A percentile compares a stretch with the other conserved stretches of the same genome.
Conservation (phyloP, 2,329 filamentous ascomycete species). For the Paraconiothyrium sp. region DNA sequence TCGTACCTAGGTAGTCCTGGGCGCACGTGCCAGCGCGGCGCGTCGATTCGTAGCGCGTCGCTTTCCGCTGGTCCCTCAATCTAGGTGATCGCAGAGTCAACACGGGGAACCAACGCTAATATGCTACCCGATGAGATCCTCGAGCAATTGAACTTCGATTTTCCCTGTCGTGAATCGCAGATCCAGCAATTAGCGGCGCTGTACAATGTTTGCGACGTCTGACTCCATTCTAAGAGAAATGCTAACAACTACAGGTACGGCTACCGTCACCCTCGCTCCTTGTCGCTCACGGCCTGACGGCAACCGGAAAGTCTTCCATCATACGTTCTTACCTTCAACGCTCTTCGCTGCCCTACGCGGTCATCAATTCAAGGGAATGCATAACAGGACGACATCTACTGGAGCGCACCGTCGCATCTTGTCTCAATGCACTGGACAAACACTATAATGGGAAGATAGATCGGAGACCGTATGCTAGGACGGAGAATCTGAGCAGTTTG, state of each 20-base stretch:
- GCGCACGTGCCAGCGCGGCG: slow-evolving; percentile 22
- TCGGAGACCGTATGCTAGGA: slow-evolving; percentile 66
- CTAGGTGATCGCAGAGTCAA: neutral
- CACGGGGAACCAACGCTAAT: slow-evolving; percentile 13
- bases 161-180: slow-evolving; percentile 58
- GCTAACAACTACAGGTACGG: slow-evolving; percentile 60
- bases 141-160: slow-evolving; percentile 47
- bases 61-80: neutral
- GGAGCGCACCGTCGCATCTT: slow-evolving; percentile 71
- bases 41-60: slow-evolving; percentile 18
- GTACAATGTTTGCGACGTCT: slow-evolving; percentile 50
- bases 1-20: too few relatives aligned
- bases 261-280: slow-evolving; percentile 78
- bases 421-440: slow-evolving; percentile 50
- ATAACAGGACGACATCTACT: slow-evolving; percentile 81
- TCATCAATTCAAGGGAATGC: slow-evolving; percentile 77
- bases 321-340: slow-evolving; percentile 68
- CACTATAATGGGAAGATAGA: slow-evolving; percentile 53
- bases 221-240: neutral
- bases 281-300: slow-evolving; percentile 83
- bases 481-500: slow-evolving; percentile 82
- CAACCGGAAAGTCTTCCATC: slow-evolving; percentile 85
- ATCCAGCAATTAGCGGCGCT: slow-evolving; percentile 57
- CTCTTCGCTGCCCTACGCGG: slow-evolving; percentile 63
- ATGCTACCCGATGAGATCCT: slow-evolving; percentile 53